Conservation (phyloP, 495 filamentous ascomycete genomes). For the Aspergillus haitiensis region DNA sequence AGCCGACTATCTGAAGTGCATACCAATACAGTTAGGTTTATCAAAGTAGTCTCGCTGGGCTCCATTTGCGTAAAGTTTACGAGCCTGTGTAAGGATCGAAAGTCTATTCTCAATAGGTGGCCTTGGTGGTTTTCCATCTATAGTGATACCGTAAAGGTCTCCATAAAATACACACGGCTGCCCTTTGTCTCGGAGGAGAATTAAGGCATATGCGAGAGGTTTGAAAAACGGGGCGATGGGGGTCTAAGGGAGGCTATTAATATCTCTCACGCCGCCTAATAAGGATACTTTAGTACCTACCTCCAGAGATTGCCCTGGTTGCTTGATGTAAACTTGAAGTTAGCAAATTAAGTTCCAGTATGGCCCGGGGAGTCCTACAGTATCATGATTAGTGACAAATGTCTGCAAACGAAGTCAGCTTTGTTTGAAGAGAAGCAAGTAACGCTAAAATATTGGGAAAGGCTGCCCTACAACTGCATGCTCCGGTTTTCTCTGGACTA, state of each 20-base stretch:
- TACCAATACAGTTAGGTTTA: constrained; percentile 62
- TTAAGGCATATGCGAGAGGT: constrained; percentile 60
- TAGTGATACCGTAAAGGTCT: constrained; percentile 69
- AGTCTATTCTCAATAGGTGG: constrained; percentile 62
- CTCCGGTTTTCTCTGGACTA: constrained; percentile 58
- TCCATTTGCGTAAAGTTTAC: constrained; percentile 70
- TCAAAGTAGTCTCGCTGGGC: constrained; percentile 69
- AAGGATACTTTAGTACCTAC: constrained; percentile 27
- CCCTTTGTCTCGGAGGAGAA: constrained; percentile 63
- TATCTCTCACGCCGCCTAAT: neutral
- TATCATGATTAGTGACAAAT: constrained; percentile 48
- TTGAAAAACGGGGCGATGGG: constrained; percentile 58
- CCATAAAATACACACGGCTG: constrained; percentile 76
- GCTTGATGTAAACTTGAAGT: constrained; percentile 37
- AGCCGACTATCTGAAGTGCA: constrained; percentile 1
- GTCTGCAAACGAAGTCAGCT: constrained; percentile 28
- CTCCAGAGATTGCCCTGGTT: constrained; percentile 60
- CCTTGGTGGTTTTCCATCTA: constrained; percentile 44
- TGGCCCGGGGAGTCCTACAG: constrained; percentile 29
- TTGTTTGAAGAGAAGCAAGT: neutral
- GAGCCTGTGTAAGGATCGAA: constrained; percentile 59
- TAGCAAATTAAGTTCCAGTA: neutral
- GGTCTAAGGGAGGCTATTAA: constrained; percentile 34
- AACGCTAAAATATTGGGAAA: neutral
- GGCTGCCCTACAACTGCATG: constrained; percentile 57